Evolutionary conservation across 2,329 filamentous ascomycete genomes (phyloP).

Genomic region (Paracoccidioides lutzii): DNA sequence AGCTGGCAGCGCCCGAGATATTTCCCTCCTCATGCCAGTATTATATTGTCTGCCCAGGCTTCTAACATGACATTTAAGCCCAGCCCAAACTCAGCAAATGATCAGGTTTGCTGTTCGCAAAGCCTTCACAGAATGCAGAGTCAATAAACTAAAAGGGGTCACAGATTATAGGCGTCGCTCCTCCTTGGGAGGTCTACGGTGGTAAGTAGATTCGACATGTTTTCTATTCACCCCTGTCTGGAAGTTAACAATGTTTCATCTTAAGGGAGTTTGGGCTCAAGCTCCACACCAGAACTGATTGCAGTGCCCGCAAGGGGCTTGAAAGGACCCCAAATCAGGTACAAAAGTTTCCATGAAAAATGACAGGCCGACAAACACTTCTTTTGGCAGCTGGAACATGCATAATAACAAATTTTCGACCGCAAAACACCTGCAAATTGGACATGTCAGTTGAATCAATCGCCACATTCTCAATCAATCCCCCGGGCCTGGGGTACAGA

Average conservation of each 20-base stretch:
- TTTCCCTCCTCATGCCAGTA: conserved; percentile 53
- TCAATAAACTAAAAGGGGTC: conserved; percentile 48
- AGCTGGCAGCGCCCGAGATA: conserved; percentile 45
- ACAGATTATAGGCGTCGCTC: conserved; percentile 45
- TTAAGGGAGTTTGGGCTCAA: conserved; percentile 11
- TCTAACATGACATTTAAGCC: conserved; percentile 46
- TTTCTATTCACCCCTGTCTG: neutral
- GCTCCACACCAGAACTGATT: conserved; percentile 48
- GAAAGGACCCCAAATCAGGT: conserved; percentile 46
- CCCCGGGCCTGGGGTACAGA: neutral
- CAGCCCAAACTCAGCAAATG: conserved; percentile 54
- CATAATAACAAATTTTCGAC: conserved; percentile 42
- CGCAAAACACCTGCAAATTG: conserved; percentile 26
- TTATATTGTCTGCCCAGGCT: conserved; percentile 51
- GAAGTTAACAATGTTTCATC: conserved; percentile 10
- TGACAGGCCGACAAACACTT: conserved; percentile 20
- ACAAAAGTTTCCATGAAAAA: conserved; percentile 27
- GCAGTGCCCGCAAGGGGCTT: conserved; percentile 63
- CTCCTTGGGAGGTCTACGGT: conserved; percentile 29
- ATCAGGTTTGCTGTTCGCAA: conserved; percentile 57
- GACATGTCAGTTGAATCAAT: conserved; percentile 3
- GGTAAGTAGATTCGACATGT: conserved; percentile 18
- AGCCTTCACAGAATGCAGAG: conserved; percentile 51
- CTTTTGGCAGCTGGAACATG: conserved; percentile 59
- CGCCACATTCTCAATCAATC: neutral